Conservation (phyloP, 805 yeast species). For the Lachancea cidri region DNA sequence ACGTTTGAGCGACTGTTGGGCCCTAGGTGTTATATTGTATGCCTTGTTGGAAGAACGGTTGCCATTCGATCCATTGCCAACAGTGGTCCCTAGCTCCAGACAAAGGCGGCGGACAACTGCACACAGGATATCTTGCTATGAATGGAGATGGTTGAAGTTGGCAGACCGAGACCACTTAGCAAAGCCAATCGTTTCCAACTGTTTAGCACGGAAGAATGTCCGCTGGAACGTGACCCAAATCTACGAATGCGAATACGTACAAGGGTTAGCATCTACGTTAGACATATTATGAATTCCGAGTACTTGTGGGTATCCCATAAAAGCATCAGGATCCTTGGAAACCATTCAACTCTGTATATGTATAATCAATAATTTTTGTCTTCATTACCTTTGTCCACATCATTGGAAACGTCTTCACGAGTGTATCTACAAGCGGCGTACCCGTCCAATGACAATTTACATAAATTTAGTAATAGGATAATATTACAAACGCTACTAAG, state of each 20-base stretch:
- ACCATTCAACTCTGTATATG: background rate
- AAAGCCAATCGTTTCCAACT: constrained; percentile 27
- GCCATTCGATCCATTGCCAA: constrained; percentile 87
- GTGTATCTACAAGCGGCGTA: background rate
- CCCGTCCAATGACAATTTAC: no score
- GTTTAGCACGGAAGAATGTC: constrained; percentile 27
- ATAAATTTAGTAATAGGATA: background rate
- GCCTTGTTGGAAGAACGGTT: constrained; percentile 77
- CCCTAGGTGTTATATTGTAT: constrained; percentile 86
- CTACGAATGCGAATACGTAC: constrained; percentile 20
- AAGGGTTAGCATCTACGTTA: constrained; percentile 6
- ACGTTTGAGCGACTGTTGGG: constrained; percentile 88
- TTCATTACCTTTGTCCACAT: background rate
- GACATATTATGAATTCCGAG: background rate
- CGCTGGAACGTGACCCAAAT: constrained; percentile 27
- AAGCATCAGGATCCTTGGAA: background rate
- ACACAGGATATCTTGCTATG: constrained; percentile 86
- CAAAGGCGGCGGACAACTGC: constrained; percentile 45
- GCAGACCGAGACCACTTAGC: constrained; percentile 30
- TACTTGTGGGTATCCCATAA: background rate
- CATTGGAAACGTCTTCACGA: background rate
- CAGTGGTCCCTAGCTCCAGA: constrained; percentile 34
- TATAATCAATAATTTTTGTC: background rate
- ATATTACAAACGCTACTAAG: background rate
- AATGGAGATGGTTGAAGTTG: constrained; percentile 77